Conservation (phyloP, 306 rosid genomes). For the Begonia fuchsioides region DNA sequence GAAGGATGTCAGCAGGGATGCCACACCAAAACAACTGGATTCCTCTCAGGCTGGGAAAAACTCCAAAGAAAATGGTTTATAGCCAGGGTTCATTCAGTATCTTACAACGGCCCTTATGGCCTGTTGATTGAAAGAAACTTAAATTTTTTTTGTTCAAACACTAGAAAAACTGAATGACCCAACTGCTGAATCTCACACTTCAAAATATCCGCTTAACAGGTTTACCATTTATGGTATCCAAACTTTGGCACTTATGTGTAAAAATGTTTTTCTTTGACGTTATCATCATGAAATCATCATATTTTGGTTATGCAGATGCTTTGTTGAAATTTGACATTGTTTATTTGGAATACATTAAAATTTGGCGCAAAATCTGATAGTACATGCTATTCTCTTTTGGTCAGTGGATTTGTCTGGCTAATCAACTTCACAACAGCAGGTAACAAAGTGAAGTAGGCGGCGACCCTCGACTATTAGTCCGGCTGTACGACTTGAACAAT, state of each 20-base stretch:
- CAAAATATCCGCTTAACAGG: constrained; percentile 10
- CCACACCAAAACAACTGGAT: constrained; percentile 23
- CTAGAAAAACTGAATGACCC: constrained; percentile 17
- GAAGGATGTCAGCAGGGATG: constrained; percentile 27
- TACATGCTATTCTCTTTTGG: too few species aligned
- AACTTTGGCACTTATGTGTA: too few species aligned
- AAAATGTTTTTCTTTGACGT: too few species aligned
- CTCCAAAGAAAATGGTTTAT: constrained; percentile 26
- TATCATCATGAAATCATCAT: background rate
- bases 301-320: background rate
- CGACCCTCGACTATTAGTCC: too few species aligned
- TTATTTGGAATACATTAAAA: too few species aligned
- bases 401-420: too few species aligned
- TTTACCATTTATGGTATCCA: constrained; percentile 7
- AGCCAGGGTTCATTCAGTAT: constrained; percentile 6
- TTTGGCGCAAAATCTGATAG: too few species aligned
- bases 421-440: too few species aligned
- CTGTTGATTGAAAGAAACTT: constrained; percentile 4
- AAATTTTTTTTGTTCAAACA: constrained; percentile 11
- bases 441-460: too few species aligned
- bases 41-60: constrained; percentile 21
- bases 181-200: constrained; percentile 14
- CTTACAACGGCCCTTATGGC: constrained; percentile 2
- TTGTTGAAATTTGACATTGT: too few species aligned
- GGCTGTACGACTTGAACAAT: too few species aligned